Evolutionary conservation across 2,329 filamentous ascomycete species (phyloP).

Genomic region (Scortechinia acanthostroma): DNA sequence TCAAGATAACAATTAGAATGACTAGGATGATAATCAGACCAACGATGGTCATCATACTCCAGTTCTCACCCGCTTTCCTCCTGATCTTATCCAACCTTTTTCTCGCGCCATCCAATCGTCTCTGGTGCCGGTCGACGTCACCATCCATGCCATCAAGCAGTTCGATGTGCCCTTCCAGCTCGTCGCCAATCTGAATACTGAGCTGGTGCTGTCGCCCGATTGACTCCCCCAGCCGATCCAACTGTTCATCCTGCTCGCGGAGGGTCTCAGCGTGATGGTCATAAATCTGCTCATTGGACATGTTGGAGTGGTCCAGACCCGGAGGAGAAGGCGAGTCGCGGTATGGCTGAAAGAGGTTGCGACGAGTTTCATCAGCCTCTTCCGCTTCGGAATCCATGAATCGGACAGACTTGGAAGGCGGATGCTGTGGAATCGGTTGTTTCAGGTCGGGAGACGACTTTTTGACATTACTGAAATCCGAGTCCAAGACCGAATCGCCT

Average conservation of each 20-base stretch:
- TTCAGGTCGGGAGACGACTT: not conserved
- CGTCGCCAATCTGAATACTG: slow-evolving; percentile 91
- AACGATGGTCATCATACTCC: slow-evolving; percentile 78
- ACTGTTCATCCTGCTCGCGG: slow-evolving; percentile 82
- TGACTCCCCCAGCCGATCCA: slow-evolving; percentile 79
- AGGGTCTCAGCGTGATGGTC: slow-evolving; percentile 75
- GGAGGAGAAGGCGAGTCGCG: not conserved
- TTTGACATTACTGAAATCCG: not conserved
- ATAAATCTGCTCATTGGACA: slow-evolving; percentile 82
- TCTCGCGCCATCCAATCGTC: slow-evolving; percentile 68
- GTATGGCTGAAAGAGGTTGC: not conserved
- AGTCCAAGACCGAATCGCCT: not conserved
- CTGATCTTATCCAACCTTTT: slow-evolving; percentile 67
- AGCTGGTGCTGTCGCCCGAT: slow-evolving; percentile 87
- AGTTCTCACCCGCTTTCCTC: slow-evolving; percentile 73
- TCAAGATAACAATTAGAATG: slow-evolving; percentile 74
- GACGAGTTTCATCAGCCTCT: not conserved
- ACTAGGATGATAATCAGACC: slow-evolving; percentile 76
- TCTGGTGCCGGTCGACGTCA: slow-evolving; percentile 73
- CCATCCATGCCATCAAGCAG: slow-evolving; percentile 85
- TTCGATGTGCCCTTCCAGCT: slow-evolving; percentile 82
- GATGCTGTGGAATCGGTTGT: slow-evolving; percentile 2
- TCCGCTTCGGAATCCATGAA: not conserved
- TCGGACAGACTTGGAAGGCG: not conserved
- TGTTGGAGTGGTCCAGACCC: slow-evolving; percentile 27